A percentile compares a stretch with the other conserved stretches of the same genome.
Evolutionary conservation across 345 rosid species (phyloP).

Genomic region (Gynandropsis gynandra): DNA sequence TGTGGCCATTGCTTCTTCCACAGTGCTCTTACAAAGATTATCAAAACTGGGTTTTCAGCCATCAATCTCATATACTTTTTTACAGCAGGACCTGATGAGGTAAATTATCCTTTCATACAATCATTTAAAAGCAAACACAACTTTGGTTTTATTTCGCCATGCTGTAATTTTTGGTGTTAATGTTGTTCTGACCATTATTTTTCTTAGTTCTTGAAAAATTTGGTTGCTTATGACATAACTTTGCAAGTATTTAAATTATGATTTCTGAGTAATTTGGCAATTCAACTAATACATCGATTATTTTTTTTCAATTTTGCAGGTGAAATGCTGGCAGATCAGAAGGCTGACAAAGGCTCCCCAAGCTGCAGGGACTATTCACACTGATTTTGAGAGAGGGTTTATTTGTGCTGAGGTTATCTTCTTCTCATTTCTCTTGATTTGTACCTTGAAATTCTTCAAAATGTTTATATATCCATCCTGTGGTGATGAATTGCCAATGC

Average conservation of each 20-base stretch:
- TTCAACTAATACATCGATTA: neutral
- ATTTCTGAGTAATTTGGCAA: neutral
- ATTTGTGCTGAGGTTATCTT: slow-evolving; percentile 90
- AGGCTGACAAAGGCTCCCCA: slow-evolving; percentile 93
- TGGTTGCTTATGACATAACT: slow-evolving; percentile 1
- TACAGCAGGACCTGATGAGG: slow-evolving; percentile 99
- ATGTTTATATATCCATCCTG: neutral
- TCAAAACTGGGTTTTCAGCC: slow-evolving; percentile 93
- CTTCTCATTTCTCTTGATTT: slow-evolving; percentile 12
- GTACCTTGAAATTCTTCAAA: neutral
- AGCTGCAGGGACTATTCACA: slow-evolving; percentile 92
- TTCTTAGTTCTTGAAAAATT: neutral
- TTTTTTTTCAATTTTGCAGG: slow-evolving; percentile 41
- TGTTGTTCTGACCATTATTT: slow-evolving; percentile 4
- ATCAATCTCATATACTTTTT: slow-evolving; percentile 96
- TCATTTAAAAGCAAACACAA: no score
- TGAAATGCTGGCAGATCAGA: slow-evolving; percentile 98
- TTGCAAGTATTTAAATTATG: neutral
- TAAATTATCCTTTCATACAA: no score
- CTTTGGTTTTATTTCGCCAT: slow-evolving; percentile 6
- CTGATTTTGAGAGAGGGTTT: slow-evolving; percentile 94
- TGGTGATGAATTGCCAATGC: neutral
- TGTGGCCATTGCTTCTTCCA: slow-evolving; percentile 14
- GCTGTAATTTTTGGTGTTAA: neutral
- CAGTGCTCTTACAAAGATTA: slow-evolving; percentile 94